Evolutionary conservation across 352 stramenopile genomes (phyloP), one percentile per base, ranked within the genome.

Genomic region (Stramenopiles sp.): DNA sequence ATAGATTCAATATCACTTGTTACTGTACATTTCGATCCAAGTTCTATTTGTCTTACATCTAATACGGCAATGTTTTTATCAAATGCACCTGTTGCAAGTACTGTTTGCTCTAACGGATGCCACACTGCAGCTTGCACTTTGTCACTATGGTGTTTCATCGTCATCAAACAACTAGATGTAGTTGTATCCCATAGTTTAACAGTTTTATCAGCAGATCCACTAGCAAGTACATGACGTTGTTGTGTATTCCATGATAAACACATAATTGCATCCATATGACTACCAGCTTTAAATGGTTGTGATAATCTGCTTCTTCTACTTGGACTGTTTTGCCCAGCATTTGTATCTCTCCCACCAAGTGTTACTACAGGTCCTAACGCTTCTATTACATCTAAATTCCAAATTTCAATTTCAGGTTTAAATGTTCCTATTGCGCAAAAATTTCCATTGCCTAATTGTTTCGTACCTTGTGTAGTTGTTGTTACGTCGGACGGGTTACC

Each of bases 401-500:
- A 99, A 83, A 99, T 97, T 85, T 99, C 96, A 86, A 99, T 99
- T n/a, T 91, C 95, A 0, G 96, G 89, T 81, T 96, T 92, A 85
- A 99, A 99, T 13, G 96, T 99, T 33, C 97, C 96, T n/a, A 99
- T 93, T 0, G 96, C 97, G 7, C 97, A 94, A 83, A 96, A 99
- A 86, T 95, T 98, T 38, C 94, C 95, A 31, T 92, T 87, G 30
- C 93, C 84, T 7, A 88, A 87, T 4, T 76, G 20, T n/a, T 43
- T 53, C 6, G 7, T 63, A 79, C 63, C 78, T 33, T 80, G 81
- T 32, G 78, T 80, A 7, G 81, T 80, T 7, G 63, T 53, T 30
- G 38, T 78, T 38, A 63, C 74, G 0, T 78, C 78, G 77, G 80
- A 53, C 73, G 90, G 88, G 43, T 87, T 86, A 65, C 94, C 92